Evolutionary conservation across 495 filamentous ascomycete genomes (phyloP), one percentile per base, ranked within the genome.

Genomic region (Daldinia loculata): DNA sequence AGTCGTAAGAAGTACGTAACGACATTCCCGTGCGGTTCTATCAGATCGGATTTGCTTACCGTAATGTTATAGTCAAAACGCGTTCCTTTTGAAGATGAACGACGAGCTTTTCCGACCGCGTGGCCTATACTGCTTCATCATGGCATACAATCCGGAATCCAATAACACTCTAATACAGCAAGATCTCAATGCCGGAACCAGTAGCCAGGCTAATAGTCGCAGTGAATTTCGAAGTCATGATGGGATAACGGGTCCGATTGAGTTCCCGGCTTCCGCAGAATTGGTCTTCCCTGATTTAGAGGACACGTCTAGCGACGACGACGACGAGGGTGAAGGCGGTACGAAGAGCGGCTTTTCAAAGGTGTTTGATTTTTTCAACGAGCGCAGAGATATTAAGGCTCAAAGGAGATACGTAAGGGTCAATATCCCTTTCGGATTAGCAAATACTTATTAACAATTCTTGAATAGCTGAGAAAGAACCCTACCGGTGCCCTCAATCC

Each of bases 91-190:
- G 41, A 79, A 81, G 57, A 84, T 88, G 74, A 90, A 90, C 76
- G 76, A 84, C 6, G 79, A 85, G 36, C 81, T 89, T 50, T 90
- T 89, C 77, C 80, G 78, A 30, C 88, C 88, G 0, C 85, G 83
- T 17, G 89, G 88, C 6, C 80, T 90, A 0, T 89, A 84, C 74
- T 86, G 84, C 60, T 74, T 90, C 5, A 77, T 91, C 36, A 87
- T 91, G 84, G 86, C 85, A 8, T 89, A 85, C 76, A 84, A 56
- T 7, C 60, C 62, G 7, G 58, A 69, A 22, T 51, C 69, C 17
- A 48, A 63, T 22, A 65, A 72, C 45, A 58, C 56, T 19, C 19
- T 66, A 3, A 12, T 32, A 38, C 56, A 72, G 45, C 51, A 63
- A n/a, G 56, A 64, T 39, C 58, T 74, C 34, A 59, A 62, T 43